A percentile compares a stretch with the other conserved stretches of the same genome.
Evolutionary conservation across 2,329 filamentous ascomycete genomes (phyloP).

Genomic region (Pseudogymnoascus destructans): DNA sequence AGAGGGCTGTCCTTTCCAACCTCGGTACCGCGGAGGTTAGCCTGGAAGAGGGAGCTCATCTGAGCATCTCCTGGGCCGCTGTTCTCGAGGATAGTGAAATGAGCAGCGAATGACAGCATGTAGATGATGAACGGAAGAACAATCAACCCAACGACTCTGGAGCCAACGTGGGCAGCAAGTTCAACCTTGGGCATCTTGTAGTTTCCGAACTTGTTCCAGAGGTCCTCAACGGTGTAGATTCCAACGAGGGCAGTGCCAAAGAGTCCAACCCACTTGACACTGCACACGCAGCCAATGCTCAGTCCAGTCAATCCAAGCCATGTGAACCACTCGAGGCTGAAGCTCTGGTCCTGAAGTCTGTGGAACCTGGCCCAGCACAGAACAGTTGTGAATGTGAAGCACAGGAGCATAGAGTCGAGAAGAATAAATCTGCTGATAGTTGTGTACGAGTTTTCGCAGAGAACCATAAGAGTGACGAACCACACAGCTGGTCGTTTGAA

Average conservation of each 20-base stretch:
- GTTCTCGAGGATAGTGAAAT: constrained; percentile 88
- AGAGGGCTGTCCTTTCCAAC: constrained; percentile 91
- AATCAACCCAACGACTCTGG: constrained; percentile 77
- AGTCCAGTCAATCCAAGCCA: constrained; percentile 91
- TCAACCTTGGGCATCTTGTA: constrained; percentile 72
- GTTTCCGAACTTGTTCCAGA: constrained; percentile 97
- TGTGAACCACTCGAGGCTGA: constrained; percentile 81
- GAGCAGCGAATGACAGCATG: constrained; percentile 86
- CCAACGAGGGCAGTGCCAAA: constrained; percentile 93
- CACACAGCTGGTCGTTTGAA: constrained; percentile 79
- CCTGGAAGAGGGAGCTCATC: constrained; percentile 99
- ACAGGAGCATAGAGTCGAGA: constrained; percentile 95
- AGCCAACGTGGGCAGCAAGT: constrained; percentile 64
- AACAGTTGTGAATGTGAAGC: constrained; percentile 95
- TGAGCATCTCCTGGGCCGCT: constrained; percentile 96
- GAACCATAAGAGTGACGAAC: constrained; percentile 91
- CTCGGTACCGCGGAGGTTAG: constrained; percentile 84
- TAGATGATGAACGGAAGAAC: constrained; percentile 82
- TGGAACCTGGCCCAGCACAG: constrained; percentile 98
- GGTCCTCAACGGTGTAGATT: constrained; percentile 87
- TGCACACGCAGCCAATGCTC: constrained; percentile 95
- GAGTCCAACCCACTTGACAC: constrained; percentile 94
- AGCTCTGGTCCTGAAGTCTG: constrained; percentile 70
- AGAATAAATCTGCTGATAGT: constrained; percentile 98
- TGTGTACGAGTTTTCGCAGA: constrained; percentile 98